Evolutionary conservation across 2,329 filamentous ascomycete genomes (phyloP).

Genomic region (Aspergillus brunneoviolaceus): DNA sequence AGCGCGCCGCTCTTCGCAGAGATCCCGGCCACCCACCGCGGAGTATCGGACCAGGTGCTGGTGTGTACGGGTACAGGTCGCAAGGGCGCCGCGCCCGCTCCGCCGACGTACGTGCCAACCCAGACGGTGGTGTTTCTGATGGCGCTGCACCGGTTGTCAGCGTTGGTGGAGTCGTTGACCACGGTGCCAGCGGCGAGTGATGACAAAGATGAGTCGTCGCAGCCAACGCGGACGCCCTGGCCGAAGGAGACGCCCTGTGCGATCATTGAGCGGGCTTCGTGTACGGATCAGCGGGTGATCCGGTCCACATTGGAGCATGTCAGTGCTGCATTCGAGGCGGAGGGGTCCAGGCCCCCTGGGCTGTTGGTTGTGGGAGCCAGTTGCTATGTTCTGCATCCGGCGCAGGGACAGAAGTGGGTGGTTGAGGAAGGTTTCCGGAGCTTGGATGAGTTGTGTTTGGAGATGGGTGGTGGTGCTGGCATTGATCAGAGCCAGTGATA

Average conservation of each 20-base stretch:
- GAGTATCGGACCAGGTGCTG: conserved; percentile 86
- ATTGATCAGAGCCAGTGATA: conserved; percentile 5
- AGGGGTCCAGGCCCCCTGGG: conserved; percentile 85
- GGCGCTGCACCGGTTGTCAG: conserved; percentile 81
- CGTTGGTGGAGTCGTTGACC: conserved; percentile 70
- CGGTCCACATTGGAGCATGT: conserved; percentile 80
- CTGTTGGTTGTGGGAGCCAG: conserved; percentile 80
- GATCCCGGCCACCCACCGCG: conserved; percentile 84
- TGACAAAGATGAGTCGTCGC: conserved; percentile 23
- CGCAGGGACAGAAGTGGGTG: conserved; percentile 66
- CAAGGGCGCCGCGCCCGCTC: conserved; percentile 78
- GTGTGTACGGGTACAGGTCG: conserved; percentile 96
- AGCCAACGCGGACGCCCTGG: conserved; percentile 51
- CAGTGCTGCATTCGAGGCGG: conserved; percentile 77
- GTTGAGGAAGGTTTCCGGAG: conserved; percentile 86
- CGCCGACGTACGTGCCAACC: conserved; percentile 72
- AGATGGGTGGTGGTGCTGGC: neutral
- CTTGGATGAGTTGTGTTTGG: conserved; percentile 55
- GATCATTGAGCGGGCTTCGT: conserved; percentile 89
- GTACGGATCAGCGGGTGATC: conserved; percentile 90
- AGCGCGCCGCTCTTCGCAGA: conserved; percentile 83
- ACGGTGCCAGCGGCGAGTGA: conserved; percentile 19
- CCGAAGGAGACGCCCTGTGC: conserved; percentile 80
- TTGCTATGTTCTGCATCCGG: conserved; percentile 72
- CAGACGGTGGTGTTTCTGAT: conserved; percentile 93